phyloP scores from a whole-genome alignment of 139 green algal genomes.

The Closterium sp. region DNA sequence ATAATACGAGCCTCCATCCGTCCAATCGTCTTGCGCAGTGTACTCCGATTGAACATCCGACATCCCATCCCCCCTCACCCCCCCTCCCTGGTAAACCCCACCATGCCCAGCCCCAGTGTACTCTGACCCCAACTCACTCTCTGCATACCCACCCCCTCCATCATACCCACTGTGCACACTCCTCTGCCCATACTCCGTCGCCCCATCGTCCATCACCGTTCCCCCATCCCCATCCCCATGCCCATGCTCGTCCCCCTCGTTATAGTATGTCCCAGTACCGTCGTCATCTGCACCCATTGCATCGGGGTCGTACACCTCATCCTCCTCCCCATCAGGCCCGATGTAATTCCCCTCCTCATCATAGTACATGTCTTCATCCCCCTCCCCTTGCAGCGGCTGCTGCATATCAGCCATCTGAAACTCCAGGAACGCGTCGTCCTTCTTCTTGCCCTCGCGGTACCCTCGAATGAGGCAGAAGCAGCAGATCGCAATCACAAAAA shows the following conservation, averaged over 20 bases:
- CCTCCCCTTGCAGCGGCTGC: background rate
- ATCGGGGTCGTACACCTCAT: background rate
- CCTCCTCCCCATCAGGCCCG: background rate
- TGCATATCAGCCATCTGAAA: background rate
- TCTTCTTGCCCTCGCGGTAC: conserved; percentile 3
- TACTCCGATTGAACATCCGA: background rate
- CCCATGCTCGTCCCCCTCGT: background rate
- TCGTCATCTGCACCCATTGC: background rate
- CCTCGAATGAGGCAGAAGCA: conserved; percentile 10
- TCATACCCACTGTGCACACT: background rate
- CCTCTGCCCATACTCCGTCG: background rate
- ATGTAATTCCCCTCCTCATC: background rate
- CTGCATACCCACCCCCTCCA: background rate
- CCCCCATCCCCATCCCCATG: background rate
- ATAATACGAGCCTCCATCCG: background rate
- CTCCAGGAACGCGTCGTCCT: background rate
- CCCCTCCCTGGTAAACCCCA: background rate
- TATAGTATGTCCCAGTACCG: background rate
- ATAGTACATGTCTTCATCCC: background rate
- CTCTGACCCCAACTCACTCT: background rate
- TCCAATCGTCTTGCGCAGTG: background rate
- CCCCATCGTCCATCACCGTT: background rate
- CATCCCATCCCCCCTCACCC: background rate
- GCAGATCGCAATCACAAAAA: background rate
- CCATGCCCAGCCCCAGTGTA: background rate